A percentile compares a stretch with the other conserved stretches of the same genome.
These are phyloP conservation scores for Populus trichocarpa DNA, from an alignment of 441 rosid species.

Conservation along the genomic window DNA sequence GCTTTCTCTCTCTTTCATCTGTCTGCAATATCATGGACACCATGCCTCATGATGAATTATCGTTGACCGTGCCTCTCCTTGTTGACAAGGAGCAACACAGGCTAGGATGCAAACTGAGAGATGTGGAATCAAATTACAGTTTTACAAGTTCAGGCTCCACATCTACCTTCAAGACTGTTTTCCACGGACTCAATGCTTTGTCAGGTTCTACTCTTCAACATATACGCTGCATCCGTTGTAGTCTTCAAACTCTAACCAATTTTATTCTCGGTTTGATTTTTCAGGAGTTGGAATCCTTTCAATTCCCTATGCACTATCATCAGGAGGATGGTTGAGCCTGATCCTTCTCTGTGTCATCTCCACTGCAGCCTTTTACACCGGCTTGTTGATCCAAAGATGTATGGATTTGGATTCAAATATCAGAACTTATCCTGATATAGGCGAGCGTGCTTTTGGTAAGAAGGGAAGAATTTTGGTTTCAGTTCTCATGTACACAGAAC, in stretches of 20 bases:
- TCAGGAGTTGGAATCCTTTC: constrained; percentile 91
- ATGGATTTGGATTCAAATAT: constrained; percentile 68
- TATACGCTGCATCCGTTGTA: background rate
- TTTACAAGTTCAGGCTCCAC: constrained; percentile 24
- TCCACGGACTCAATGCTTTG: constrained; percentile 80
- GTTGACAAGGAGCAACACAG: constrained; percentile 16
- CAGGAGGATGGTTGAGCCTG: constrained; percentile 93
- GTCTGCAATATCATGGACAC: constrained; percentile 22
- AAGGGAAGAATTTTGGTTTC: constrained; percentile 60
- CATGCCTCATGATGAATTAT: constrained; percentile 13
- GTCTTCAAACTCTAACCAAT: background rate
- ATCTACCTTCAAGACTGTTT: constrained; percentile 63
- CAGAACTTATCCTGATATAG: constrained; percentile 81
- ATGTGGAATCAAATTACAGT: constrained; percentile 23
- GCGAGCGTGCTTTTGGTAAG: constrained; percentile 72
- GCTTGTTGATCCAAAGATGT: constrained; percentile 65
- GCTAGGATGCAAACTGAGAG: constrained; percentile 13
- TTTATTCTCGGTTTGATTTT: background rate
- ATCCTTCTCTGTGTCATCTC: constrained; percentile 54
- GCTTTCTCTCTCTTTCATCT: background rate
- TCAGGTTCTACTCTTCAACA: constrained; percentile 48
- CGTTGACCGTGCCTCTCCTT: constrained; percentile 33
- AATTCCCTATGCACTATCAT: constrained; percentile 71
- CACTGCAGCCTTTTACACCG: constrained; percentile 58
- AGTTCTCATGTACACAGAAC: constrained; percentile 64